These are phyloP conservation scores for Typha latifolia DNA, from an alignment of 176 grass and related monocot species.

Conservation along the genomic window DNA sequence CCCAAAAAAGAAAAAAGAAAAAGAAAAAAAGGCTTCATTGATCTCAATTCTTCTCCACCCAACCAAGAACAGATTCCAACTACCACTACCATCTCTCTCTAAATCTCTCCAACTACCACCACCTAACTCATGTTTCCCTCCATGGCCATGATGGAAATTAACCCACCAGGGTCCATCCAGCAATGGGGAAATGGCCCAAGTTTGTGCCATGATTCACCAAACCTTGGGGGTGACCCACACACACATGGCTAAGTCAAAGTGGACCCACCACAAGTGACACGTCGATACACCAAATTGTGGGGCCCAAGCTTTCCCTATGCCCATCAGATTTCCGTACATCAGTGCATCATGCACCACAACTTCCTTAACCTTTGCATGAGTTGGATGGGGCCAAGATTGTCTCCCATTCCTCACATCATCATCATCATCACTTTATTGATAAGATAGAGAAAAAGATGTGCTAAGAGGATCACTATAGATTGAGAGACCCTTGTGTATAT, in stretches of 20 bases:
- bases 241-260: neutral
- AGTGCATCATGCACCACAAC: neutral
- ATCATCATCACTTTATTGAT: neutral
- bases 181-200: neutral
- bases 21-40: no score
- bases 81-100: neutral
- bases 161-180: no score
- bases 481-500: no score
- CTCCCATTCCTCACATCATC: neutral
- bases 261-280: neutral
- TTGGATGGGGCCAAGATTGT: neutral
- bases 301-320: neutral
- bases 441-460: no score
- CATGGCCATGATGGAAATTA: neutral
- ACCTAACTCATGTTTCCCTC: neutral
- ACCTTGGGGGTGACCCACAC: neutral
- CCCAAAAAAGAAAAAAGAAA: no score
- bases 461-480: no score
- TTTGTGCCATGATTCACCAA: neutral
- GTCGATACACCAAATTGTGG: neutral
- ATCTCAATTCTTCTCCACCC: neutral
- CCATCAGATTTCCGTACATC: neutral
- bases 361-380: conserved; percentile 2
- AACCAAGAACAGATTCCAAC: neutral
- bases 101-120: neutral